Percentiles rank a stretch among this genome's conserved stretches.
Evolutionary conservation across 2,329 filamentous ascomycete species (phyloP).

Genomic region (Xylariaceae sp.): DNA sequence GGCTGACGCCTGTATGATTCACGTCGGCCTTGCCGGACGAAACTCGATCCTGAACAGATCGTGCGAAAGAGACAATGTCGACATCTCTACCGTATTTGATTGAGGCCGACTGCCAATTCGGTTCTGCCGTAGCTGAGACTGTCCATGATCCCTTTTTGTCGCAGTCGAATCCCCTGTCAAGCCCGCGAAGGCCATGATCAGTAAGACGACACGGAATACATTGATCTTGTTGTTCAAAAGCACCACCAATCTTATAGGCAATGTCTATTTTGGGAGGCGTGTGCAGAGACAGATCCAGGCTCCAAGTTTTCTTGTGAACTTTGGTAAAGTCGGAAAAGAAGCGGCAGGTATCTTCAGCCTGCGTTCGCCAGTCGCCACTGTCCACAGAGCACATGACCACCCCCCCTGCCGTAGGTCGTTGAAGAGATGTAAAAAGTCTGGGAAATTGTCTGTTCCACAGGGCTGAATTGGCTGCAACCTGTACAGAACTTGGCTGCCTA

Average conservation of each 20-base stretch:
- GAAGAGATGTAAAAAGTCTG: slow-evolving; percentile 30
- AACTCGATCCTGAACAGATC: not conserved
- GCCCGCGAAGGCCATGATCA: slow-evolving; percentile 31
- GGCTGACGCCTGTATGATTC: not conserved
- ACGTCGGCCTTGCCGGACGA: not conserved
- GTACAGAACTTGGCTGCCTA: slow-evolving; percentile 31
- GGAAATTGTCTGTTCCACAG: slow-evolving; percentile 14
- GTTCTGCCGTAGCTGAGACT: slow-evolving; percentile 28
- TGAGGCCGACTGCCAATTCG: slow-evolving; percentile 19
- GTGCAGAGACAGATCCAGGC: slow-evolving; percentile 24
- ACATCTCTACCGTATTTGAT: slow-evolving; percentile 9
- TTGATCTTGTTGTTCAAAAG: not conserved
- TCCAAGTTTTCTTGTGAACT: slow-evolving; percentile 23
- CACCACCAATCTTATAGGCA: slow-evolving; percentile 31
- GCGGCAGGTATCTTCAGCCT: slow-evolving; percentile 25
- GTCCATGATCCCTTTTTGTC: slow-evolving; percentile 33
- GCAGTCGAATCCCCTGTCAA: slow-evolving; percentile 31
- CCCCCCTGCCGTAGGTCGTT: slow-evolving; percentile 30
- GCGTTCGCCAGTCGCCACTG: slow-evolving; percentile 35
- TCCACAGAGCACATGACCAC: slow-evolving; percentile 36
- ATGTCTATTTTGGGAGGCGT: slow-evolving; percentile 36
- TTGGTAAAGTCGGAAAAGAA: slow-evolving; percentile 30
- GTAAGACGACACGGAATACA: slow-evolving; percentile 1
- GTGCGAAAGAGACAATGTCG: not conserved
- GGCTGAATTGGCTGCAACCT: slow-evolving; percentile 28